Evolutionary conservation across 2,329 filamentous ascomycete genomes (phyloP).

Genomic region (Calonectria naviculata): DNA sequence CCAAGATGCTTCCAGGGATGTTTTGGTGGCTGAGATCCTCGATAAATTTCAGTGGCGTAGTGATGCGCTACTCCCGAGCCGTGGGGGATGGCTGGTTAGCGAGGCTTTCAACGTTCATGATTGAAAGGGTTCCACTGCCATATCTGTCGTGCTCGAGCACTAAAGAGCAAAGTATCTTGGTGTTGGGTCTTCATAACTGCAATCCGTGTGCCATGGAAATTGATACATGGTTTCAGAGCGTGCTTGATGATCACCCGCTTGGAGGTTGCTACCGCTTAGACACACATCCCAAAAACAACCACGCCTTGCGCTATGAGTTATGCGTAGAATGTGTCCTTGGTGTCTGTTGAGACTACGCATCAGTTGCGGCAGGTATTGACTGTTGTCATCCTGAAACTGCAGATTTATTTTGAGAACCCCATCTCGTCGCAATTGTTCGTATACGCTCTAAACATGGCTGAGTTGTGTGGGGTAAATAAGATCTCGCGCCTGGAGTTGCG

Average conservation of each 20-base stretch:
- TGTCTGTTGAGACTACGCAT: slow-evolving; percentile 46
- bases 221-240: slow-evolving; percentile 54
- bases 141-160: slow-evolving; percentile 52
- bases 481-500: slow-evolving; percentile 24
- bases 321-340: slow-evolving; percentile 50
- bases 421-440: slow-evolving; percentile 21
- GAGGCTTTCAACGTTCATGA: slow-evolving; percentile 47
- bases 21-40: slow-evolving; percentile 32
- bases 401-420: slow-evolving; percentile 52
- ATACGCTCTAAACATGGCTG: slow-evolving; percentile 30
- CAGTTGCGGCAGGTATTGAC: slow-evolving; percentile 48
- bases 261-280: slow-evolving; percentile 42
- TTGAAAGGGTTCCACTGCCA: slow-evolving; percentile 54
- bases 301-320: slow-evolving; percentile 51
- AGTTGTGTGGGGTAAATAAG: slow-evolving; percentile 25
- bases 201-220: slow-evolving; percentile 58
- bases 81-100: slow-evolving; percentile 36
- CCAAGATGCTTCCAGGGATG: slow-evolving; percentile 40
- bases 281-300: slow-evolving; percentile 59
- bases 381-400: slow-evolving; percentile 45
- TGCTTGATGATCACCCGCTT: slow-evolving; percentile 46
- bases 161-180: slow-evolving; percentile 55
- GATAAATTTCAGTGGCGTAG: slow-evolving; percentile 48
- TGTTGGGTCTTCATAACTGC: slow-evolving; percentile 52
- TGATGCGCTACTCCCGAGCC: slow-evolving; percentile 45